Evolutionary conservation across 257 asterid species (phyloP).

Genomic region (Nicotiana otophora): DNA sequence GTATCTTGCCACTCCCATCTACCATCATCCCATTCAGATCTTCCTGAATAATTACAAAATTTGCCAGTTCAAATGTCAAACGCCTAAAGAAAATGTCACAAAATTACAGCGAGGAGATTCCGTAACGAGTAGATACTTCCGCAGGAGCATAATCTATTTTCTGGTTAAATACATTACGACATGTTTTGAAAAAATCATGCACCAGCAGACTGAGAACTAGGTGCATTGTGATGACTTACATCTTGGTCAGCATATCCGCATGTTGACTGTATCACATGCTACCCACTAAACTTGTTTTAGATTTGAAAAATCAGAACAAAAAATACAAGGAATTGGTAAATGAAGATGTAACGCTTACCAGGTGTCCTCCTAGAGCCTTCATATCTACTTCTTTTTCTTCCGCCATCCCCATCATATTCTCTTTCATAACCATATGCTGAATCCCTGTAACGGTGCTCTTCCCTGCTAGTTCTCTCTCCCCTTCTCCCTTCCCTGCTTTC

Average conservation of each 20-base stretch:
- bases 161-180: too few relatives aligned
- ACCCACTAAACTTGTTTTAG: not conserved
- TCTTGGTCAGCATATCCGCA: not conserved
- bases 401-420: slow-evolving; percentile 43
- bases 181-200: not conserved
- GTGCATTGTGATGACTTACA: not conserved
- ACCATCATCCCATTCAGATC: slow-evolving; percentile 97
- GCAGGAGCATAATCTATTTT: too few relatives aligned
- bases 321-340: not conserved
- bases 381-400: slow-evolving; percentile 60
- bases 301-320: not conserved
- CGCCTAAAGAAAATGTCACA: slow-evolving; percentile 10
- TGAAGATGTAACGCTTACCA: slow-evolving; percentile 36
- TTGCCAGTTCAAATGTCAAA: slow-evolving; percentile 5
- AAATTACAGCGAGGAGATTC: not conserved
- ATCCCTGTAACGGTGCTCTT: slow-evolving; percentile 55
- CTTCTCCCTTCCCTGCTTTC: slow-evolving; percentile 34
- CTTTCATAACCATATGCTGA: slow-evolving; percentile 43
- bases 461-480: slow-evolving; percentile 40
- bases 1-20: slow-evolving; percentile 96
- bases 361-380: slow-evolving; percentile 60
- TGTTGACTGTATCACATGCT: not conserved
- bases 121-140: too few relatives aligned
- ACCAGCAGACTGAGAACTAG: not conserved
- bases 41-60: slow-evolving; percentile 39